These are phyloP conservation scores for Alternaria sp. DNA, from an alignment of 2,329 filamentous ascomycete genomes.

Conservation along the genomic window DNA sequence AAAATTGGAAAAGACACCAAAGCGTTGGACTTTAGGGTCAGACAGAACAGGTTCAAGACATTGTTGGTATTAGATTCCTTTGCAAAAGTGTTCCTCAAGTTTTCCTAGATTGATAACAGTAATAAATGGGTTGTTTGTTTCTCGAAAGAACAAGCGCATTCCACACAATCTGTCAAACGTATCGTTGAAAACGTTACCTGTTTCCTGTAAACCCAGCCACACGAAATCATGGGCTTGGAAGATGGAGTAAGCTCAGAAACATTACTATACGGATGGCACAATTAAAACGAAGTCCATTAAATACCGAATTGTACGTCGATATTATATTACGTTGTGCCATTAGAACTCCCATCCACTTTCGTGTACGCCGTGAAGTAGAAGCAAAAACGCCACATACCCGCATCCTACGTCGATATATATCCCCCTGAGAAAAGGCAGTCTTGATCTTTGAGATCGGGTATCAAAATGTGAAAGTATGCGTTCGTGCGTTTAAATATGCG, in stretches of 20 bases:
- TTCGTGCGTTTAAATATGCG: not conserved
- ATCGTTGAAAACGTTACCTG: too few relatives aligned
- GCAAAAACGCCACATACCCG: not conserved
- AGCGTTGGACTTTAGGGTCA: too few relatives aligned
- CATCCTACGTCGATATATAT: not conserved
- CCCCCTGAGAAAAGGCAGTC: not conserved
- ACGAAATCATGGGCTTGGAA: too few relatives aligned
- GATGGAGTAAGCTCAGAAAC: not conserved
- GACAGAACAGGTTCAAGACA: too few relatives aligned
- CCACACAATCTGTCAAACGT: too few relatives aligned
- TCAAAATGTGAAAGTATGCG: slow-evolving; percentile 9
- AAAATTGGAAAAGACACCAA: too few relatives aligned
- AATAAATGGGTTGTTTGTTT: too few relatives aligned
- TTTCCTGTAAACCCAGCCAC: too few relatives aligned
- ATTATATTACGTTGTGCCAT: not conserved
- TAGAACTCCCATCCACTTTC: not conserved
- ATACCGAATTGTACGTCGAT: not conserved
- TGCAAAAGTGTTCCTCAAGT: too few relatives aligned
- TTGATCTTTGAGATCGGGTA: slow-evolving; percentile 19
- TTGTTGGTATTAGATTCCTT: too few relatives aligned
- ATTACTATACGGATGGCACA: not conserved
- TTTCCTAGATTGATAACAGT: too few relatives aligned
- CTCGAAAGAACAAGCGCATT: too few relatives aligned
- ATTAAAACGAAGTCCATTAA: not conserved
- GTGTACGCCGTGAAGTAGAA: not conserved